Percentiles rank a stretch among this genome's conserved stretches.
These are phyloP conservation scores for Magnusiomyces tetraspermus DNA, from an alignment of 1,139 yeast genomes.

Conservation along the genomic window DNA sequence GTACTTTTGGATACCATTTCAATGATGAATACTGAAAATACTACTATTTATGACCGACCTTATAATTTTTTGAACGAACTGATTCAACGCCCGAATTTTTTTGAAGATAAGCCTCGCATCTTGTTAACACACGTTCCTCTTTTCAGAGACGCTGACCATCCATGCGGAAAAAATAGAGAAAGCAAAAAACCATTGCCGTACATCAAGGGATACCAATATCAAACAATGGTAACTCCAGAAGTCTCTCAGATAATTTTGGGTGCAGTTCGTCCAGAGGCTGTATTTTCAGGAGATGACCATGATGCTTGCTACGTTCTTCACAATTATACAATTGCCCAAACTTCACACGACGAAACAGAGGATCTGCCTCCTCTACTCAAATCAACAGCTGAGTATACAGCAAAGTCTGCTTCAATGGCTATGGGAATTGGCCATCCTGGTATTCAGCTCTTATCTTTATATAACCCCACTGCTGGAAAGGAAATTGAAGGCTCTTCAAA, in stretches of 20 bases:
- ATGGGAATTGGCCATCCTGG: slow-evolving; percentile 84
- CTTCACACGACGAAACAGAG: too few relatives aligned
- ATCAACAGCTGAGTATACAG: slow-evolving; percentile 55
- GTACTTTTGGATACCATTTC: slow-evolving; percentile 77
- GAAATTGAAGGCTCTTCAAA: slow-evolving; percentile 4
- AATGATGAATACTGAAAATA: slow-evolving; percentile 44
- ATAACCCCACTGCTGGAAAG: slow-evolving; percentile 11
- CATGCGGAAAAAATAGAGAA: slow-evolving; percentile 66
- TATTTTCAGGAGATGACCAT: slow-evolving; percentile 93
- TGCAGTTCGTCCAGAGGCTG: slow-evolving; percentile 50
- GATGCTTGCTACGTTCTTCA: slow-evolving; percentile 82
- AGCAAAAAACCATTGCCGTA: slow-evolving; percentile 47
- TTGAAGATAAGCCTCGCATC: slow-evolving; percentile 47
- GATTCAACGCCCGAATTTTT: slow-evolving; percentile 20
- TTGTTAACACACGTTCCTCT: slow-evolving; percentile 75
- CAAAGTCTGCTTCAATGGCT: slow-evolving; percentile 86
- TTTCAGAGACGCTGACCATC: slow-evolving; percentile 46
- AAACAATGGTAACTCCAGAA: slow-evolving; percentile 57
- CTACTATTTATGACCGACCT: slow-evolving; percentile 38
- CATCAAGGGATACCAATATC: slow-evolving; percentile 65
- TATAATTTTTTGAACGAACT: slow-evolving; percentile 32
- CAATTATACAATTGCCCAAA: slow-evolving; percentile 30
- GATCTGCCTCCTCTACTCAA: not conserved
- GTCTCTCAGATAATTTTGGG: slow-evolving; percentile 49
- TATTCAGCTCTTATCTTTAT: slow-evolving; percentile 63